phyloP scores from a whole-genome alignment of 2,329 filamentous ascomycete species.

The Pseudogymnoascus sp. region DNA sequence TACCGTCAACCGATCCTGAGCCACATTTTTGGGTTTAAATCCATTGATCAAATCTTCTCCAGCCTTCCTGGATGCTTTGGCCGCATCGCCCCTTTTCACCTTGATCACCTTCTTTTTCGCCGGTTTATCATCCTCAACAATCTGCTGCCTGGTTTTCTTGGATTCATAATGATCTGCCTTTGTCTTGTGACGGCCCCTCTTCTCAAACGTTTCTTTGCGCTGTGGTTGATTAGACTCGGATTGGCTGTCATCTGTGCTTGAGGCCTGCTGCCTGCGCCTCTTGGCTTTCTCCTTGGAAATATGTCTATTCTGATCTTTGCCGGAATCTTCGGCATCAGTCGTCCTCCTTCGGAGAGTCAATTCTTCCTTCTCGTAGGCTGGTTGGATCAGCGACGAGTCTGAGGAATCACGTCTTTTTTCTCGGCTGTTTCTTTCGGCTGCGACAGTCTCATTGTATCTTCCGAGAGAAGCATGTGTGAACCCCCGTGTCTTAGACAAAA shows the following conservation, averaged over 20 bases:
- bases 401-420: neutral
- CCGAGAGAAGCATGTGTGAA: neutral
- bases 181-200: conserved; percentile 47
- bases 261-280: neutral
- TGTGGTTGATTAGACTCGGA: neutral
- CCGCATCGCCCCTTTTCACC: conserved; percentile 14
- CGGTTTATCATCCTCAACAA: conserved; percentile 25
- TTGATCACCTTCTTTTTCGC: conserved; percentile 11
- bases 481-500: neutral
- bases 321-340: neutral
- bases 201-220: conserved; percentile 31
- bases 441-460: neutral
- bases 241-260: neutral
- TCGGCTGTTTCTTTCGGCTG: neutral
- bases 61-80: conserved; percentile 20
- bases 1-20: conserved; percentile 46
- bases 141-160: conserved; percentile 27
- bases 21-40: conserved; percentile 48
- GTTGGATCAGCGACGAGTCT: neutral
- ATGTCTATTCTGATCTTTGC: neutral
- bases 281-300: neutral
- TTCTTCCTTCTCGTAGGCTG: neutral
- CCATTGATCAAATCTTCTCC: conserved; percentile 44
- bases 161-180: conserved; percentile 48
- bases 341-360: neutral